Percentiles rank a stretch among this genome's conserved stretches.
phyloP scores from a whole-genome alignment of 2,329 filamentous ascomycete genomes.

The Penicillium sp. region DNA sequence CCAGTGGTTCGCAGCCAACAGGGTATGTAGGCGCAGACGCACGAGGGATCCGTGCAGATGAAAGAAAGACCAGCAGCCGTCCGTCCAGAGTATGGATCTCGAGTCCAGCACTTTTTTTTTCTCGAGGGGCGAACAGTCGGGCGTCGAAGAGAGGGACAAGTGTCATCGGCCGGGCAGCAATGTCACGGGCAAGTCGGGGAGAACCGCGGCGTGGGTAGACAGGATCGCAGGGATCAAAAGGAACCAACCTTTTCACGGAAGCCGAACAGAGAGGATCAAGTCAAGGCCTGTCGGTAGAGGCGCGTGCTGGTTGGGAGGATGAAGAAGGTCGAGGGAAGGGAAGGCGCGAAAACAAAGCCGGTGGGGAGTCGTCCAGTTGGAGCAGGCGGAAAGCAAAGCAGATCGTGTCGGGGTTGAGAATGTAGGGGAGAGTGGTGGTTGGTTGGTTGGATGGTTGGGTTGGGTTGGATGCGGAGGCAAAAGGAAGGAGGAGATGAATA shows the following conservation, averaged over 20 bases:
- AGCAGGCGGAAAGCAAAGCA: constrained; percentile 10
- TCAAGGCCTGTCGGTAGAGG: constrained; percentile 1
- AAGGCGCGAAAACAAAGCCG: constrained; percentile 12
- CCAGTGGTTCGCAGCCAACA: not conserved
- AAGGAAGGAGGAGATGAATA: not conserved
- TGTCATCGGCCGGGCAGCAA: constrained; percentile 14
- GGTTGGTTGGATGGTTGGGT: no score
- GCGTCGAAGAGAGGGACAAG: constrained; percentile 1
- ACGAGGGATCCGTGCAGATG: constrained; percentile 6
- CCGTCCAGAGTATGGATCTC: not conserved
- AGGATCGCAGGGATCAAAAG: not conserved
- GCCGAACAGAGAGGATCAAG: not conserved
- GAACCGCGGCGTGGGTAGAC: constrained; percentile 5
- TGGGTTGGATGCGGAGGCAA: no score
- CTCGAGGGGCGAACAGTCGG: constrained; percentile 4
- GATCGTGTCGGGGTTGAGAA: constrained; percentile 9
- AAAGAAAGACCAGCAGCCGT: not conserved
- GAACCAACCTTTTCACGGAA: constrained; percentile 13
- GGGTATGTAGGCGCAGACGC: not conserved
- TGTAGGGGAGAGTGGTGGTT: constrained; percentile 3
- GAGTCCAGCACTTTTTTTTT: not conserved
- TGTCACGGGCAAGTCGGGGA: constrained; percentile 10
- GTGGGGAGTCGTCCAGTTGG: constrained; percentile 12
- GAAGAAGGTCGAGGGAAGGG: constrained; percentile 1
- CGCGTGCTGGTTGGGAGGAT: not conserved